Evolutionary conservation across 2,329 filamentous ascomycete species (phyloP), one percentile per base, ranked within the genome.

Genomic region (Fusarium palustre): DNA sequence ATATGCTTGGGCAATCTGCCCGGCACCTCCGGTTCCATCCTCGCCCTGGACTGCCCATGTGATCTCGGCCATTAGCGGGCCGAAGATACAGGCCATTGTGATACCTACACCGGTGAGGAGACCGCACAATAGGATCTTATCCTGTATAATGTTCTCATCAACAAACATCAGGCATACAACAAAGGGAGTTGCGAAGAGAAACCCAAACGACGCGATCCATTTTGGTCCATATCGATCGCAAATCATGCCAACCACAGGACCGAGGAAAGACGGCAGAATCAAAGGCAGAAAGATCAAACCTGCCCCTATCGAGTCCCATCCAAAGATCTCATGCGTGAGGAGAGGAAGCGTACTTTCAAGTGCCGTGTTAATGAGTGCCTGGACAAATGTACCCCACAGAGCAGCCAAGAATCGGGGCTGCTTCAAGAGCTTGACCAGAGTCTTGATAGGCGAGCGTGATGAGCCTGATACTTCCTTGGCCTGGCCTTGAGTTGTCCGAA

Each of bases 61-160:
- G 39, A 80, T 79, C 66, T 80, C 78, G 3, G 78, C 78, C 74
- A 79, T 80, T 54, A 80, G 45, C 5, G 77, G 77, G 3, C 75
- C 75, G 22, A 79, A 74, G n/a, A 78, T 74, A n/a, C 75, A 76
- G 11, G 74, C 63, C 47, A 75, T 64, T 3, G 75, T 73, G 11
- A 79, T 57, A 2, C 78, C 78, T 9, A 80, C 46, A 10, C 76
- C 77, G 4, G 67, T 58, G 1, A 80, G 70, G 24, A 80, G 71
- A 12, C 74, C 77, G 38, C 77, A 79, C 2, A 79, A 67, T 66
- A 79, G 66, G 16, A 77, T 55, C 54, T 77, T 79, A 58, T 79
- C 66, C 11, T 59, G 54, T 16, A 77, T 69, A 13, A 49, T 75
- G 55, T 79, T 70, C 25, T 78, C 71, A 2, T 71, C 53, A 18